These are phyloP conservation scores for Populus hybrid DNA, from an alignment of 441 rosid genomes.

Conservation along the genomic window DNA sequence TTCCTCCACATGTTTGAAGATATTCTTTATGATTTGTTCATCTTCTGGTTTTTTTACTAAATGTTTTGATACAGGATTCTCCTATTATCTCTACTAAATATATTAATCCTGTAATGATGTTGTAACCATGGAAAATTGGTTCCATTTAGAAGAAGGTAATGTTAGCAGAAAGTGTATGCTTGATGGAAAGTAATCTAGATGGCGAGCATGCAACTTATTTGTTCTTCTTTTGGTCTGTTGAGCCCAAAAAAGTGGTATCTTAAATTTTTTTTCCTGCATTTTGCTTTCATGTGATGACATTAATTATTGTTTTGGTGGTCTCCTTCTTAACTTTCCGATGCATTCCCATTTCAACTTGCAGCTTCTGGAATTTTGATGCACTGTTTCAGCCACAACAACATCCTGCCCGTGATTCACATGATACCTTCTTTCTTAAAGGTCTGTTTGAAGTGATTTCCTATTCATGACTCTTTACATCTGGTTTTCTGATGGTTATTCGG, in stretches of 20 bases:
- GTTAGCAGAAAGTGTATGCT: not conserved
- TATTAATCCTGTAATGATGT: not conserved
- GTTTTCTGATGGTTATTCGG: conserved; percentile 17
- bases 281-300: too few relatives aligned
- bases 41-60: not conserved
- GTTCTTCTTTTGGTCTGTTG: not conserved
- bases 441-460: conserved; percentile 29
- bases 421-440: too few relatives aligned
- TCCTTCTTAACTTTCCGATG: not conserved
- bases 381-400: conserved; percentile 96
- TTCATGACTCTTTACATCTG: conserved; percentile 2
- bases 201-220: not conserved
- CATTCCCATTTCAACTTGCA: conserved; percentile 27
- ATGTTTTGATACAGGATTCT: not conserved
- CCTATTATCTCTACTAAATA: not conserved
- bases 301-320: not conserved
- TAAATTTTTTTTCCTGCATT: too few relatives aligned
- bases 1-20: not conserved
- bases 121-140: not conserved
- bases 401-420: conserved; percentile 98
- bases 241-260: not conserved
- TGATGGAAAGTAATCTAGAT: not conserved
- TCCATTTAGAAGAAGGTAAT: not conserved
- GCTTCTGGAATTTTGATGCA: conserved; percentile 99
- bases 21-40: not conserved